Conservation (phyloP, 2,329 filamentous ascomycete species). For the Hypoxylon rubiginosum region DNA sequence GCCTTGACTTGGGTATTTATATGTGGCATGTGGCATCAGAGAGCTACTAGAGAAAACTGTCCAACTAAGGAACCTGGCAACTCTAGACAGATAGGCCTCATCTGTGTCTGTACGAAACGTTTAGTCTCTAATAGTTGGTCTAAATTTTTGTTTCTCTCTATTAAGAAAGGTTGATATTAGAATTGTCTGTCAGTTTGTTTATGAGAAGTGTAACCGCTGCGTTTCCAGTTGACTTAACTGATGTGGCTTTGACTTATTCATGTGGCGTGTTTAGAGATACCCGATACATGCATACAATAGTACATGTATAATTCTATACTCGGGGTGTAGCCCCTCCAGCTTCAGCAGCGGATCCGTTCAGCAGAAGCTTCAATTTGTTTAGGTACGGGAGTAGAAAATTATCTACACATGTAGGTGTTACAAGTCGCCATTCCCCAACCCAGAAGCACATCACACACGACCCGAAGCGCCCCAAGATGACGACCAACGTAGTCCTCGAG, state of each 20-base stretch:
- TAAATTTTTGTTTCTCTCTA: background rate
- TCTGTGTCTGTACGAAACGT: slow-evolving; percentile 9
- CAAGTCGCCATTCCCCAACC: background rate
- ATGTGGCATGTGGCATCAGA: slow-evolving; percentile 18
- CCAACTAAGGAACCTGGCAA: slow-evolving; percentile 1
- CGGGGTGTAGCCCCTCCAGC: slow-evolving; percentile 32
- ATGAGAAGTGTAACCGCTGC: background rate
- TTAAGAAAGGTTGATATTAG: background rate
- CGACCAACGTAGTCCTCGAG: slow-evolving; percentile 83
- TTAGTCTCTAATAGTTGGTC: background rate
- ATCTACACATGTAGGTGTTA: too few relatives aligned
- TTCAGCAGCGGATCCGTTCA: too few relatives aligned
- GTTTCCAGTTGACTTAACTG: background rate
- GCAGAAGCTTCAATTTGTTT: slow-evolving; percentile 21
- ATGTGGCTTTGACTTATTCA: slow-evolving; percentile 6
- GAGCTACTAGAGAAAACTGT: background rate
- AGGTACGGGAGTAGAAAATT: background rate
- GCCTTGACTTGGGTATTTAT: background rate
- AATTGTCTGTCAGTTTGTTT: slow-evolving; percentile 16
- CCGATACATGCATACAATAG: slow-evolving; percentile 7
- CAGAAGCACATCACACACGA: background rate
- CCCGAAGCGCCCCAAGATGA: slow-evolving; percentile 68
- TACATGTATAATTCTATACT: slow-evolving; percentile 2
- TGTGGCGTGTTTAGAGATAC: slow-evolving; percentile 14
- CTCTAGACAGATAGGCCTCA: slow-evolving; percentile 5